Base-by-base conservation (phyloP, 257 asterid species). In the Lithospermum erythrorhizon region DNA sequence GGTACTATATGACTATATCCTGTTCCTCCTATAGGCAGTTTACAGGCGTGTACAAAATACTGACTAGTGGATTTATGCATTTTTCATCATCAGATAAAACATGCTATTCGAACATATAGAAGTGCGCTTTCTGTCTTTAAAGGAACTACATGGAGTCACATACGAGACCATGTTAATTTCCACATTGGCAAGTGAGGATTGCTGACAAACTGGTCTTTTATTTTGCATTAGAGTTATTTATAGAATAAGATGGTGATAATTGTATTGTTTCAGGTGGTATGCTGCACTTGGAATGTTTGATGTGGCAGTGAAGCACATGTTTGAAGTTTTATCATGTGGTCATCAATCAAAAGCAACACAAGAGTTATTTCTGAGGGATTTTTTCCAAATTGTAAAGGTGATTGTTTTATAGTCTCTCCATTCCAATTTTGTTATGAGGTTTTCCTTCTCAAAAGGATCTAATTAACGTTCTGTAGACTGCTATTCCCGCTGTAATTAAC, bases 91-190 rank as follows among this genome's bases (percentile, higher is more conserved):
- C 83, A 89, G 99, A 80, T 86, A 73, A 93, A 86, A 60, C 99
- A 93, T 75, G 99, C 99, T 53, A 85, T 93, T 77, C 87, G 99
- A 70, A 89, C 97, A 53, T 93, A 93, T 69, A 82, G 81, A 83
- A 66, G 80, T 35, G 99, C 99, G 60, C 97, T 93, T 71, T 79
- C 84, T 61, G 87, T 86, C 67, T 89, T 89, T 74, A 80, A 84
- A 70, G 97, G 89, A 75, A 81, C 94, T 47, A 49, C 91, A 5
- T 93, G 99, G 99, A 76, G 78, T 76, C 96, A 78, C 76, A 87
- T 93, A 74, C 83, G 82, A 74, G 97, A 93, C 75, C 99, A 93
- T 76, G 95, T 93, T 72, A 90, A 93, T 78, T 93, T 86, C 79
- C 89, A 89, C 61, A 83, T 93, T 71, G 99, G 99, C 78, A 93